A percentile compares a stretch with the other conserved stretches of the same genome.
These are phyloP conservation scores for Moricandia arvensis DNA, from an alignment of 345 rosid genomes.

Conservation along the genomic window DNA sequence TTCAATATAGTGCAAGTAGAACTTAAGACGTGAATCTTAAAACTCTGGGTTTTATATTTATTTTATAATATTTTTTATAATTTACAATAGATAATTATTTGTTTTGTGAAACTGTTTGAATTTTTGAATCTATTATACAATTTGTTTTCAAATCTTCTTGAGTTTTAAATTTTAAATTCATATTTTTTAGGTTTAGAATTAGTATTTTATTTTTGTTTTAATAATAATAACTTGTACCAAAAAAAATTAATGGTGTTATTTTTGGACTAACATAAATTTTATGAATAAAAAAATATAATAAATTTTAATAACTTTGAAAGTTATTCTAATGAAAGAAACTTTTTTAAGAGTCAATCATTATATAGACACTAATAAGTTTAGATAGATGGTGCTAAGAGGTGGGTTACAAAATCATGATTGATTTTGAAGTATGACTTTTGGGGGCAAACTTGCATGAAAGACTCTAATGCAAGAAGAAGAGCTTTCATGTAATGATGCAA, in stretches of 20 bases:
- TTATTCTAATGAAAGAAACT: background rate
- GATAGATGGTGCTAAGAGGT: constrained; percentile 4
- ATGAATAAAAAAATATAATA: background rate
- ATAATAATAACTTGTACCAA: background rate
- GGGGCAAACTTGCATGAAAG: constrained; percentile 25
- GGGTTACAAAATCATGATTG: constrained; percentile 21
- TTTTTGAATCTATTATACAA: background rate
- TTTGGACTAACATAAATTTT: background rate
- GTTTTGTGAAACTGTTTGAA: background rate
- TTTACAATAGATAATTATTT: background rate
- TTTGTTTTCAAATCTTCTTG: background rate
- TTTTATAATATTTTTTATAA: background rate
- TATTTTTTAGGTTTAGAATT: too few relatives aligned
- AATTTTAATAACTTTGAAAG: background rate
- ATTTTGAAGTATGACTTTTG: constrained; percentile 21
- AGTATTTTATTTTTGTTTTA: background rate
- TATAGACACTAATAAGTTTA: constrained; percentile 1
- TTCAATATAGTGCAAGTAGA: too few relatives aligned
- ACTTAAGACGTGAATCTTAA: background rate
- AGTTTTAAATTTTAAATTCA: too few relatives aligned
- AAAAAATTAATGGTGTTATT: background rate
- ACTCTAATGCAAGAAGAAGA: constrained; percentile 11
- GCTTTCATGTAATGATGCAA: constrained; percentile 19
- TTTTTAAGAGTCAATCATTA: background rate
- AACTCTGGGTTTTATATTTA: too few relatives aligned